Percentiles rank a stretch among this genome's conserved stretches.
phyloP scores from a whole-genome alignment of 2,329 filamentous ascomycete species.

The Scedosporium apiospermum region DNA sequence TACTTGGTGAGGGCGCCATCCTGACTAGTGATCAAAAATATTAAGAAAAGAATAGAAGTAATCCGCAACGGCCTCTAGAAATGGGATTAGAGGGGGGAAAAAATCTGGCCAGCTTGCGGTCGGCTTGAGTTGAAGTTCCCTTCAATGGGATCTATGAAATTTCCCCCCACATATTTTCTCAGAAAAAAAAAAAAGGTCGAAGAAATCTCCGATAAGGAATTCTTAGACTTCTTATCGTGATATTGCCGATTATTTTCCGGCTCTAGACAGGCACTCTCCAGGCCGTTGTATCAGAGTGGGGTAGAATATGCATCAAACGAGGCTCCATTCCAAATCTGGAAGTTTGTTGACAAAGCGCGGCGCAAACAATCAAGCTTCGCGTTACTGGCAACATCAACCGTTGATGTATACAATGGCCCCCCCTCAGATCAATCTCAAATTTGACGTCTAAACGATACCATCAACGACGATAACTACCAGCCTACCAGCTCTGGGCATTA shows the following conservation, averaged over 20 bases:
- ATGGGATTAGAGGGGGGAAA: neutral
- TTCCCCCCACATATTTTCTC: neutral
- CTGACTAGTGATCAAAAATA: constrained; percentile 12
- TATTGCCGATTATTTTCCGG: constrained; percentile 3
- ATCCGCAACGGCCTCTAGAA: neutral
- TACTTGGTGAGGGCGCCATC: constrained; percentile 17
- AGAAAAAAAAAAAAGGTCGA: constrained; percentile 6
- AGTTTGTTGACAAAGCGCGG: constrained; percentile 6
- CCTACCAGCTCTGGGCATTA: neutral
- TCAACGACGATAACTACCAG: neutral
- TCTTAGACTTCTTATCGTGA: constrained; percentile 8
- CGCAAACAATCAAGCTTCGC: constrained; percentile 2
- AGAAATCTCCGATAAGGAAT: neutral
- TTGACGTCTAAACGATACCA: neutral
- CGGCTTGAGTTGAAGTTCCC: neutral
- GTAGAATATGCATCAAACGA: neutral
- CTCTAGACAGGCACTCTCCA: neutral
- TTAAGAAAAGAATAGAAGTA: neutral
- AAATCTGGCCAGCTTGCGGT: neutral
- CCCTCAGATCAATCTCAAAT: neutral
- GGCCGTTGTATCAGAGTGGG: neutral
- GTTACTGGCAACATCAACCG: neutral
- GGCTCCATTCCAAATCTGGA: constrained; percentile 2
- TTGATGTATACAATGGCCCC: neutral
- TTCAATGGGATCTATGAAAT: neutral